Conservation (phyloP, 306 rosid genomes). For the Lupinus albus region DNA sequence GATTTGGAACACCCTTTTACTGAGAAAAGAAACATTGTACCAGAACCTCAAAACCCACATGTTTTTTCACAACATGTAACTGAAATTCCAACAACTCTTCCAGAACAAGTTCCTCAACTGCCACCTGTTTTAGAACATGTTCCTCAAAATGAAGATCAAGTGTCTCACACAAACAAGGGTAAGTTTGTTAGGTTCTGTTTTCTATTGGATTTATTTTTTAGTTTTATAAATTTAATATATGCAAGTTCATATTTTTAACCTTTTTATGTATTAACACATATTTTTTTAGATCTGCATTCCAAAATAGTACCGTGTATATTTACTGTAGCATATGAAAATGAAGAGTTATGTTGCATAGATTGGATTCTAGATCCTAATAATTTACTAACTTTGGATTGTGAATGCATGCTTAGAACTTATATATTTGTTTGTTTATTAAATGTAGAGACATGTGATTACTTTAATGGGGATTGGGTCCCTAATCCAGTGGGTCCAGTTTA, state of each 20-base stretch:
- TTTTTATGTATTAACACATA: not conserved
- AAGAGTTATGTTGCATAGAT: not conserved
- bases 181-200: not conserved
- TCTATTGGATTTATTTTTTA: not conserved
- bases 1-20: conserved; percentile 55
- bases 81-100: not conserved
- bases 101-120: conserved; percentile 7
- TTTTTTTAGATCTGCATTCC: conserved; percentile 36
- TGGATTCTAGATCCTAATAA: conserved; percentile 6
- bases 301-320: not conserved
- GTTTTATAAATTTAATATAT: not conserved
- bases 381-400: not conserved
- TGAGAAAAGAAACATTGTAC: conserved; percentile 35
- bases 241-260: not conserved
- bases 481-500: conserved; percentile 68
- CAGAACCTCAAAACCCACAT: conserved; percentile 8
- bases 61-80: not conserved
- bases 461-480: conserved; percentile 82
- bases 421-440: not conserved
- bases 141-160: conserved; percentile 39
- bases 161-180: conserved; percentile 47
- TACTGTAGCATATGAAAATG: conserved; percentile 4
- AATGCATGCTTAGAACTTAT: not conserved
- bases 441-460: conserved; percentile 76
- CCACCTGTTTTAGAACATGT: not conserved